phyloP scores from a whole-genome alignment of 139 green algal species.

The Microglena sp. region DNA sequence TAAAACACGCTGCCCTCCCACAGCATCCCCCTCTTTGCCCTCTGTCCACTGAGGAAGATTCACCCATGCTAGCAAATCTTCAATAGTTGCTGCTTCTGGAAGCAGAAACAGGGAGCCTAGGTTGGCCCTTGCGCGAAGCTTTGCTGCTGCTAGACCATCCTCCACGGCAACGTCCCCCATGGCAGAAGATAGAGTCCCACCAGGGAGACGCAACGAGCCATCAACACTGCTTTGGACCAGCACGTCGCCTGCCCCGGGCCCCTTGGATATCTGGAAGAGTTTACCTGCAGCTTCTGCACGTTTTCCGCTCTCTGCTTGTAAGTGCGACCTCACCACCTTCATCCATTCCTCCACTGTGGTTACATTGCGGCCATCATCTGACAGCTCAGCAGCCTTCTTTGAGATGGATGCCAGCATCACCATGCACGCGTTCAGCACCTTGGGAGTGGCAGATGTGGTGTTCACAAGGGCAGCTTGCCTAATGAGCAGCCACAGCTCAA shows the following conservation, averaged over 20 bases:
- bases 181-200: neutral
- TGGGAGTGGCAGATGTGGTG: neutral
- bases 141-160: neutral
- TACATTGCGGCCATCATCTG: conserved; percentile 13
- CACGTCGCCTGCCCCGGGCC: neutral
- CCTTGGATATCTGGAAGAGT: neutral
- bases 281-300: conserved; percentile 3
- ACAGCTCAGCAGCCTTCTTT: conserved; percentile 15
- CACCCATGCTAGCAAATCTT: neutral
- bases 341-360: conserved; percentile 14
- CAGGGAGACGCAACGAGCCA: neutral
- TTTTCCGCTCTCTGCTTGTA: conserved; percentile 5
- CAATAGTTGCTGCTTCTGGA: too few species aligned
- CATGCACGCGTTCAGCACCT: conserved; percentile 13
- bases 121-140: neutral
- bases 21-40: conserved; percentile 3
- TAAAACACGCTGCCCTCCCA: conserved; percentile 18
- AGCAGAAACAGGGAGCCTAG: neutral
- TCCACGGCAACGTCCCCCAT: neutral
- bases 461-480: conserved; percentile 7
- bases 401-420: conserved; percentile 22
- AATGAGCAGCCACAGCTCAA: conserved; percentile 32
- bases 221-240: neutral
- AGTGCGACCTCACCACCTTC: neutral
- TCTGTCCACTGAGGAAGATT: neutral